Evolutionary conservation across 805 yeast genomes (phyloP), one percentile per base, ranked within the genome.

Genomic region (Dipodascus geniculatus): DNA sequence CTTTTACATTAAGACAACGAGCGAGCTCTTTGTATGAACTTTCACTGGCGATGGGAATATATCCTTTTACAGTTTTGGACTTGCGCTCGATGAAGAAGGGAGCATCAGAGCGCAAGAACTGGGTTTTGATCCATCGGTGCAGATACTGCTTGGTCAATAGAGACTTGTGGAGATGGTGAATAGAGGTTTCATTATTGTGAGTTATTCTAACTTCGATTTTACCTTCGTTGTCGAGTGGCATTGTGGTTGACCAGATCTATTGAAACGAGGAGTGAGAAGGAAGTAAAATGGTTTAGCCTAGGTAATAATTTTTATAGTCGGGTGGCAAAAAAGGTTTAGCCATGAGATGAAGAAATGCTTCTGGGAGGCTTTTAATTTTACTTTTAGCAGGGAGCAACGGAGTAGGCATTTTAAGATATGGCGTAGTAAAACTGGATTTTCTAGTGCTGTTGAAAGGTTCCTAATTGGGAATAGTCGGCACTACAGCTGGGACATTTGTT

Each of bases 281-380:
- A 14, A 38, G 44, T 38, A 16, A 14, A n/a, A 17, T 17, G 4
- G 14, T 6, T 9, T 6, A 28, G 4, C 14, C 44, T 4, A 38
- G 44, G 14, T 6, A 16, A n/a, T n/a, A 38, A 17, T n/a, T n/a
- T 38, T 38, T 38, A 38, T 38, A 38, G 44, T 38, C 44, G 44
- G 44, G 44, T 38, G 44, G 44, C 44, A 38, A 38, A 38, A 38
- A 38, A 38, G 44, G 44, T 38, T 38, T 38, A 4, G 17, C 17
- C 20, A 17, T 14, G 4, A 38, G 44, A 38, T n/a, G 44, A 38
- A 6, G 44, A 17, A 14, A 38, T 6, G 14, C 4, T 16, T n/a
- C 14, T n/a, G 44, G 44, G 44, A 17, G 33, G 33, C 33, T 38
- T 38, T 38, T 38, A 38, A 38, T 38, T 38, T 38, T 38, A 38